Evolutionary conservation across 2,329 filamentous ascomycete genomes (phyloP), one percentile per base, ranked within the genome.

Genomic region (Fusarium ambrosium): DNA sequence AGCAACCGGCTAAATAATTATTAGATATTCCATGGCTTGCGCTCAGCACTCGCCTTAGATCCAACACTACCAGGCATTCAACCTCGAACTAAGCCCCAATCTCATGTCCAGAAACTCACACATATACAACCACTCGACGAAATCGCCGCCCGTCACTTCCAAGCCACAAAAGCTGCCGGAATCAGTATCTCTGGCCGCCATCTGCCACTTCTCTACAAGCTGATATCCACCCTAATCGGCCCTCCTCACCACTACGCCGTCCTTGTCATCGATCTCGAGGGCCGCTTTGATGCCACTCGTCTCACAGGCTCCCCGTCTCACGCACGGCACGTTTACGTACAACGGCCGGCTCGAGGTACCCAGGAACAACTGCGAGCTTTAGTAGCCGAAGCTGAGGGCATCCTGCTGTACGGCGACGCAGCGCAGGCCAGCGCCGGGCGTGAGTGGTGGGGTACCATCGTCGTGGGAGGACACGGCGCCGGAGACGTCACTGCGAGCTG

Each of bases 361-460:
- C 69, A 72, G 16, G 79, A 81, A 27, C 68, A 77, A 2, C 75
- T 85, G 27, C 80, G 80, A 22, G 80, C 81, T 4, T 77, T 86
- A 6, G 77, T 89, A 8, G 78, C 82, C 2, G 82, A 83, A 0
- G 84, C 86, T 4, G 84, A 86, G 60, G 76, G 82, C 48, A 86
- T 85, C 77, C 88, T 90, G 83, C 80, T 90, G 6, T 91, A 91
- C 78, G 84, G 84, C 4, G 68, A 78, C 8, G 64, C 63, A 11
- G 71, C 83, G 36, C 84, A 85, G 69, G 78, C 76, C 41, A 89
- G 87, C 71, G 82, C 83, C 6, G 80, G 75, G 29, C 85, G 89
- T 5, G 84, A 86, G 69, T 90, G 87, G 86, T 91, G 89, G 89
- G 89, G 89, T n/a, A 89, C 87, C 2, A 75, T 91, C 29, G 85